These are phyloP conservation scores for Amphibolis antarctica DNA, from an alignment of 106 monocot species.

Conservation along the genomic window DNA sequence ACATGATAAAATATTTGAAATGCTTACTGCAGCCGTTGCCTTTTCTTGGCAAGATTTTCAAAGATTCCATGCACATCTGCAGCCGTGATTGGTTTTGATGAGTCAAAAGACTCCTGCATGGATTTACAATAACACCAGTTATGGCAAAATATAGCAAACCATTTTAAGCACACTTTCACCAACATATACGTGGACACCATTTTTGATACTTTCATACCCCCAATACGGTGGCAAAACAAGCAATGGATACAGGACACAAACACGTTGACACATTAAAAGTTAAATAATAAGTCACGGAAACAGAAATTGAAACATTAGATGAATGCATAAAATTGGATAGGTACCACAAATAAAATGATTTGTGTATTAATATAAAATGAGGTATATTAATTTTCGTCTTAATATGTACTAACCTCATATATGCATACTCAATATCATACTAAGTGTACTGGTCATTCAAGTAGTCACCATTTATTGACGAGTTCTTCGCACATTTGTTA, in stretches of 20 bases:
- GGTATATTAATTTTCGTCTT: too few species aligned
- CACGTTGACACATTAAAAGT: background rate
- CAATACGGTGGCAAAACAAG: background rate
- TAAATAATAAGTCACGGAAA: background rate
- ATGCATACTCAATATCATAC: too few species aligned
- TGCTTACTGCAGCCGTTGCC: constrained; percentile 40
- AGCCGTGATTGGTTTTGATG: constrained; percentile 72
- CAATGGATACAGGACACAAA: background rate
- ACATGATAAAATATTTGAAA: too few species aligned
- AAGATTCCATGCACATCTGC: constrained; percentile 65
- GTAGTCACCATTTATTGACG: too few species aligned
- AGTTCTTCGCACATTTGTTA: too few species aligned
- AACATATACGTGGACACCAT: background rate
- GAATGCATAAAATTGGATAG: too few species aligned
- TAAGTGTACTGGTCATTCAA: too few species aligned
- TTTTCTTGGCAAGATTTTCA: constrained; percentile 91
- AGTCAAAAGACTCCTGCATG: constrained; percentile 68
- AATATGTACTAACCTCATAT: too few species aligned
- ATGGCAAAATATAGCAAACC: too few species aligned
- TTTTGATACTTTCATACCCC: background rate
- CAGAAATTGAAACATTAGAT: background rate
- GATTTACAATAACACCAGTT: background rate
- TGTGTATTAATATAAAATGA: too few species aligned
- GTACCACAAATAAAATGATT: too few species aligned
- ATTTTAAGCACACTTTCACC: too few species aligned